These are phyloP conservation scores for Aspergillus hancockii DNA, from an alignment of 495 filamentous ascomycete genomes.

Conservation along the genomic window DNA sequence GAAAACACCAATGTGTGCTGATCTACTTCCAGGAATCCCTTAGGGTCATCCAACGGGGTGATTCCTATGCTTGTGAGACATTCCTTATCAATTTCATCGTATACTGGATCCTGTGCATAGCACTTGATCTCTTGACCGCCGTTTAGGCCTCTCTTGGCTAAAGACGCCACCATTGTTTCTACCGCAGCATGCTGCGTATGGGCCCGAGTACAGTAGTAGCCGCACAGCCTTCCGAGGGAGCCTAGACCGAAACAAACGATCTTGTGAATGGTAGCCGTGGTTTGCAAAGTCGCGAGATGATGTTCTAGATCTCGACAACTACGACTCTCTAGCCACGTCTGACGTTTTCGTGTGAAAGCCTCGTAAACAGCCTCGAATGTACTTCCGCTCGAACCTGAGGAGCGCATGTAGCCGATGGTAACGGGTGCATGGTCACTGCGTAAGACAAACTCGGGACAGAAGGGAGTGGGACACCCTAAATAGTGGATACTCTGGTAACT, in stretches of 20 bases:
- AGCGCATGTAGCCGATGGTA: conserved; percentile 22
- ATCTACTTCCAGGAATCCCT: conserved; percentile 35
- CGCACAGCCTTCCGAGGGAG: conserved; percentile 10
- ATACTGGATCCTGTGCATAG: conserved; percentile 34
- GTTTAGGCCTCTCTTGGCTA: conserved; percentile 9
- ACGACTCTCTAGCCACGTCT: conserved; percentile 13
- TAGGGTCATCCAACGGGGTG: conserved; percentile 28
- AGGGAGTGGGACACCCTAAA: conserved; percentile 18
- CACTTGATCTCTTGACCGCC: conserved; percentile 18
- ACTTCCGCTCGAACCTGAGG: not conserved
- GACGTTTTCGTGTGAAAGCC: conserved; percentile 9
- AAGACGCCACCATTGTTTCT: conserved; percentile 16
- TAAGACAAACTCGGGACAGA: conserved; percentile 17
- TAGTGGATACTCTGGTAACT: conserved; percentile 24
- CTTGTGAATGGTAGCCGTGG: conserved; percentile 15
- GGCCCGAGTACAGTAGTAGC: conserved; percentile 13
- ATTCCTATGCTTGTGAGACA: conserved; percentile 25
- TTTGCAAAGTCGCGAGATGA: conserved; percentile 9
- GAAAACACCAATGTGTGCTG: conserved; percentile 31
- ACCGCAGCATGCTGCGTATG: conserved; percentile 27
- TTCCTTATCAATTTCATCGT: conserved; percentile 22
- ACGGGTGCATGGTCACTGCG: conserved; percentile 19
- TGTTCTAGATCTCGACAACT: conserved; percentile 13
- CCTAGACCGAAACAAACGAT: conserved; percentile 26
- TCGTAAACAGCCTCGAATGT: conserved; percentile 9